Evolutionary conservation across 2,329 filamentous ascomycete genomes (phyloP).

Genomic region (Sporothrix protearum): DNA sequence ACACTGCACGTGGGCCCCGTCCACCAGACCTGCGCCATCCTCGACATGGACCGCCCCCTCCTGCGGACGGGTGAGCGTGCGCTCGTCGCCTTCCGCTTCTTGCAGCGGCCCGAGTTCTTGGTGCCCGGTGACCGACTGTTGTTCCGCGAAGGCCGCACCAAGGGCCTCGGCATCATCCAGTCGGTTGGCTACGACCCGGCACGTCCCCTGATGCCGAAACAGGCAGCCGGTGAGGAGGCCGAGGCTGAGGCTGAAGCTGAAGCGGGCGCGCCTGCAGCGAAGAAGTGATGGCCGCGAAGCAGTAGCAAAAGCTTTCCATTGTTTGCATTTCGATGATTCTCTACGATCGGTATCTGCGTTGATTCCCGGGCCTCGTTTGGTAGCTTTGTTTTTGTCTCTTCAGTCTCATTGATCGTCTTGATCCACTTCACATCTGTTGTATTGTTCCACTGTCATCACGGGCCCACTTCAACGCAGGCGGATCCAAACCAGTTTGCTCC

Average conservation of each 20-base stretch:
- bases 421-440: neutral
- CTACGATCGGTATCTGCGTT: neutral
- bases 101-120: constrained; percentile 90
- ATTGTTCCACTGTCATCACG: neutral
- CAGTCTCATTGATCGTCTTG: neutral
- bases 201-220: constrained; percentile 40
- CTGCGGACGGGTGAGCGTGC: constrained; percentile 95
- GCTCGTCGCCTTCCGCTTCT: constrained; percentile 88
- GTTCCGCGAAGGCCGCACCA: constrained; percentile 91
- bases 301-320: neutral
- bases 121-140: constrained; percentile 83
- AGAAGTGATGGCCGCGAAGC: neutral
- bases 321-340: neutral
- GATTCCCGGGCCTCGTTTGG: neutral
- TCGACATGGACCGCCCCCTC: constrained; percentile 93
- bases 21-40: constrained; percentile 92
- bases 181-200: constrained; percentile 76
- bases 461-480: no score
- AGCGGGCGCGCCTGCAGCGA: no score
- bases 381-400: neutral
- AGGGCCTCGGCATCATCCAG: constrained; percentile 93
- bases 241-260: neutral
- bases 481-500: neutral
- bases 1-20: constrained; percentile 97
- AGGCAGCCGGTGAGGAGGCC: neutral